Conservation (phyloP, 2,329 filamentous ascomycete species). For the Coniosporium tulheliwenetii region DNA sequence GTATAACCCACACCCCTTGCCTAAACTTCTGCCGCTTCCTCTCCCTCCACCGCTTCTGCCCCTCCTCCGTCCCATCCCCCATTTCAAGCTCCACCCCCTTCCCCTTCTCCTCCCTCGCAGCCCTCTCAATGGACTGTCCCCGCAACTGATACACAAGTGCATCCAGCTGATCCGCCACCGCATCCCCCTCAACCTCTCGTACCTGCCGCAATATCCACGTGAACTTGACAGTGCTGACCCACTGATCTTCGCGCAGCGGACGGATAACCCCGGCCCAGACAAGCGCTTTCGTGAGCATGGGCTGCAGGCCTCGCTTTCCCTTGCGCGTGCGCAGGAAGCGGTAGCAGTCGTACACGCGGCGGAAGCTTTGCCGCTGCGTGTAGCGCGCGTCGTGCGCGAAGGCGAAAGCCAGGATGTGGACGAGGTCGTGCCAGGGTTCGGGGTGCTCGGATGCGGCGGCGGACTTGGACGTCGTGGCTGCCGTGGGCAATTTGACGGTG, state of each 20-base stretch:
- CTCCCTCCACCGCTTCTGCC: background rate
- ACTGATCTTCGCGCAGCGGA: constrained; percentile 19
- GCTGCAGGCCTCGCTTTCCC: constrained; percentile 12
- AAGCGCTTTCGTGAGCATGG: constrained; percentile 30
- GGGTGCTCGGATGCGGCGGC: background rate
- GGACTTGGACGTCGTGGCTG: too few relatives aligned
- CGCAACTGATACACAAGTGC: constrained; percentile 8
- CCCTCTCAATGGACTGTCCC: constrained; percentile 1
- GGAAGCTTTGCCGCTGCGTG: constrained; percentile 24
- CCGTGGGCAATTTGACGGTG: too few relatives aligned
- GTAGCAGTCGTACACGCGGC: constrained; percentile 32
- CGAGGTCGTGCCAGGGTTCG: constrained; percentile 20
- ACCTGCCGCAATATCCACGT: constrained; percentile 30
- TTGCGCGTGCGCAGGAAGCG: constrained; percentile 24
- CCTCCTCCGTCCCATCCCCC: background rate
- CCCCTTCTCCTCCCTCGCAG: background rate
- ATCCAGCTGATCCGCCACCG: constrained; percentile 21
- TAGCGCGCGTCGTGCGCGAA: constrained; percentile 23
- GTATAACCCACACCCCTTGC: too few relatives aligned
- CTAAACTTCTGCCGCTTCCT: background rate
- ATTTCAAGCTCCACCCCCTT: background rate
- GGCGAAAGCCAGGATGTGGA: constrained; percentile 28
- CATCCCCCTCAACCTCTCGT: constrained; percentile 23
- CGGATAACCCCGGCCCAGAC: constrained; percentile 33
- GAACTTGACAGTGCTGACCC: constrained; percentile 19